These are phyloP conservation scores for Leccinum broughii DNA, from an alignment of 768 basidiomycete species.

Conservation along the genomic window DNA sequence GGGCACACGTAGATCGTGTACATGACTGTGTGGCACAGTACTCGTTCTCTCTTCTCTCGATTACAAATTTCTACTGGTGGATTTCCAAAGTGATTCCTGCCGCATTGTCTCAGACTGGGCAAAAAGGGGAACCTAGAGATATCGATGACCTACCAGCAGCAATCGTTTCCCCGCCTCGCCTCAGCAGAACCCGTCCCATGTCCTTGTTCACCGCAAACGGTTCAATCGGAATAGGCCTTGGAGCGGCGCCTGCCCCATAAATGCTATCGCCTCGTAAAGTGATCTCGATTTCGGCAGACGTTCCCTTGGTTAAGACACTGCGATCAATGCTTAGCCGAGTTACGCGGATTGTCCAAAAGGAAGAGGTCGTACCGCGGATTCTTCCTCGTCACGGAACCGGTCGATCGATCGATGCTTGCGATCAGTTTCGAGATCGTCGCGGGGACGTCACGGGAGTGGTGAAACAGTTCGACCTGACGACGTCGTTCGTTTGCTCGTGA, in stretches of 20 bases:
- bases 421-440: constrained; percentile 82
- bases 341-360: not conserved
- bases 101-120: constrained; percentile 6
- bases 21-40: constrained; percentile 4
- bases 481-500: not conserved
- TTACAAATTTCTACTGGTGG: constrained; percentile 22
- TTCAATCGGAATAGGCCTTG: constrained; percentile 79
- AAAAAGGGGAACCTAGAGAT: not conserved
- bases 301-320: constrained; percentile 84
- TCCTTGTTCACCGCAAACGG: constrained; percentile 87
- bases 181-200: constrained; percentile 89
- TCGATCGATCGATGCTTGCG: constrained; percentile 75
- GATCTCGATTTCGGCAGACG: constrained; percentile 85
- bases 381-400: constrained; percentile 68
- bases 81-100: constrained; percentile 49
- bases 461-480: constrained; percentile 83
- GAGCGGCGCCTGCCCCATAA: constrained; percentile 44
- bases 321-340: constrained; percentile 5
- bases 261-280: constrained; percentile 60
- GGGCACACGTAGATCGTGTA: constrained; percentile 22
- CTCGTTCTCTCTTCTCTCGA: constrained; percentile 8
- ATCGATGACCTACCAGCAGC: constrained; percentile 65
- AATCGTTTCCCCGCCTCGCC: constrained; percentile 91
- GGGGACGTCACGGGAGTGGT: constrained; percentile 91
- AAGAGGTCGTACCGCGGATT: constrained; percentile 67